phyloP scores from a whole-genome alignment of 140 eudicot genomes.

The Stevia rebaudiana region DNA sequence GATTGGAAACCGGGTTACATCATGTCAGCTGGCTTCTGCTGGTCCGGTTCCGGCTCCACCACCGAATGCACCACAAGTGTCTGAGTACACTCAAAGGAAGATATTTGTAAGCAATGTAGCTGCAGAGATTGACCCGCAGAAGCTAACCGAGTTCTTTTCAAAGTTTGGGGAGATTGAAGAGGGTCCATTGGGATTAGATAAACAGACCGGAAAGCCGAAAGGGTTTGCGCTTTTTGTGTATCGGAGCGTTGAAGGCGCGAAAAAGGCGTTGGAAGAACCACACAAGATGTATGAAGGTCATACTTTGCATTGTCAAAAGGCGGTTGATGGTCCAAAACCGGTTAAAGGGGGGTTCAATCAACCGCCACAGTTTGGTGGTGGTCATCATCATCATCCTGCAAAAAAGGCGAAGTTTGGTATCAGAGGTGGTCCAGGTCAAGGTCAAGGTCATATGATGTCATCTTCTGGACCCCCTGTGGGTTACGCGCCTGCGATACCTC shows the following conservation, averaged over 20 bases:
- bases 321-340: slow-evolving; percentile 82
- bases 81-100: slow-evolving; percentile 89
- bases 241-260: slow-evolving; percentile 66
- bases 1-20: slow-evolving; percentile 70
- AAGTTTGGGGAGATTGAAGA: slow-evolving; percentile 93
- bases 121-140: slow-evolving; percentile 66
- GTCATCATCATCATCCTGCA: slow-evolving; percentile 36
- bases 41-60: slow-evolving; percentile 74
- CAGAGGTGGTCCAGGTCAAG: slow-evolving; percentile 41
- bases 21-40: slow-evolving; percentile 85
- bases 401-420: slow-evolving; percentile 61
- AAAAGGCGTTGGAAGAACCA: slow-evolving; percentile 83
- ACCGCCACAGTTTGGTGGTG: slow-evolving; percentile 38
- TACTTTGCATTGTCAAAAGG: slow-evolving; percentile 77
- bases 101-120: slow-evolving; percentile 90
- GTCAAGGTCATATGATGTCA: slow-evolving; percentile 79
- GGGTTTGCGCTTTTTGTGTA: slow-evolving; percentile 93
- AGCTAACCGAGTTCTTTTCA: slow-evolving; percentile 52
- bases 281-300: slow-evolving; percentile 87
- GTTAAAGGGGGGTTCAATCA: slow-evolving; percentile 41
- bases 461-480: slow-evolving; percentile 53
- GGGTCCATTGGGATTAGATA: slow-evolving; percentile 92
- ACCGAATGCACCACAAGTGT: slow-evolving; percentile 35
- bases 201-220: slow-evolving; percentile 74
- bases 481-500: slow-evolving; percentile 50